Evolutionary conservation across 345 rosid species (phyloP).

Genomic region (Eucalyptus camaldulensis): DNA sequence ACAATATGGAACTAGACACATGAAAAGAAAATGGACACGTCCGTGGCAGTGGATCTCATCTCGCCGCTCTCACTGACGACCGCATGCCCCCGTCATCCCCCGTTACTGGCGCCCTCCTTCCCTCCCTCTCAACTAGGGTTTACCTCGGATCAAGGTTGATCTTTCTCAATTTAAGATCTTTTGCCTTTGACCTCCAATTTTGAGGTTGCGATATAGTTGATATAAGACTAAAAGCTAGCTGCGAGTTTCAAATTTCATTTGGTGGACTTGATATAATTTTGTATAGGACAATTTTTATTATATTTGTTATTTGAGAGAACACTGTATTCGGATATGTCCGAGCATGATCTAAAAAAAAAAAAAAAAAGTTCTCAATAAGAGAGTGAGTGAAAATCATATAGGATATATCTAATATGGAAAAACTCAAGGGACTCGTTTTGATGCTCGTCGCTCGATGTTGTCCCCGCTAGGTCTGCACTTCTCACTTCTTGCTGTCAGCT

Average conservation of each 20-base stretch:
- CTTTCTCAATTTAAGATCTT: neutral
- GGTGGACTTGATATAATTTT: neutral
- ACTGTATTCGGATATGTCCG: neutral
- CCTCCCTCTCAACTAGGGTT: neutral
- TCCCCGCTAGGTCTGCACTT: neutral
- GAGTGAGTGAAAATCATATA: neutral
- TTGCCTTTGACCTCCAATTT: neutral
- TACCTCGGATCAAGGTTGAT: neutral
- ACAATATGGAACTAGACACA: neutral
- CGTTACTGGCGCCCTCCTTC: too few relatives aligned
- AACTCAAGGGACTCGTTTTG: neutral
- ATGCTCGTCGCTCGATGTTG: neutral
- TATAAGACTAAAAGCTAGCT: neutral
- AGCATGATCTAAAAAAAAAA: too few relatives aligned
- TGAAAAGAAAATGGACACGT: too few relatives aligned
- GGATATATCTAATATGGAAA: neutral
- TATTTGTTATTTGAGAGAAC: neutral
- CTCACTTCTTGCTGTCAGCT: neutral
- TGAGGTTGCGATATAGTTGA: neutral
- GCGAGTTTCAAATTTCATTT: neutral
- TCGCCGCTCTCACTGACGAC: neutral
- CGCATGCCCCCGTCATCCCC: too few relatives aligned
- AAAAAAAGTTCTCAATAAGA: neutral
- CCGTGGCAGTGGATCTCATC: neutral
- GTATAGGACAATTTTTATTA: neutral